These are phyloP conservation scores for Trichosporon sp. DNA, from an alignment of 1,284 basidiomycete genomes.

Conservation along the genomic window DNA sequence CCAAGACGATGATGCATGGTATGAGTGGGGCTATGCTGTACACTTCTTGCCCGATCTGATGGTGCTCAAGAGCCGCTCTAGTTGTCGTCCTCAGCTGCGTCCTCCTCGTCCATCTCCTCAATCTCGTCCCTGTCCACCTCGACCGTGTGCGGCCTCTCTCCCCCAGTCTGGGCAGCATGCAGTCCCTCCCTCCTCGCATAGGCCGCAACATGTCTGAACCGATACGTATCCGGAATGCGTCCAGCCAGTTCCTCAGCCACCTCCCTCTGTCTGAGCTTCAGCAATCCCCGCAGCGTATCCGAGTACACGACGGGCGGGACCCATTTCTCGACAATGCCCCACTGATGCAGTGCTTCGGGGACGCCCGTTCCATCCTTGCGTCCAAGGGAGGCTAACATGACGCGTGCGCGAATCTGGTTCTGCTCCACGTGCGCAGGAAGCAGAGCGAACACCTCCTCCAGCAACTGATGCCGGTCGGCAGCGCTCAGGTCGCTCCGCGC, in stretches of 20 bases:
- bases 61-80: too few species aligned
- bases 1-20: too few species aligned
- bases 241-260: not conserved
- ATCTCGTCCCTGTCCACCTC: not conserved
- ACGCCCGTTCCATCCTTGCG: conserved; percentile 1
- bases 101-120: conserved; percentile 9
- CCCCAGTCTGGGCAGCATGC: not conserved
- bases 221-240: not conserved
- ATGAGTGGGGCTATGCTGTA: too few species aligned
- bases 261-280: not conserved
- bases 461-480: not conserved
- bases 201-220: not conserved
- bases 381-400: not conserved
- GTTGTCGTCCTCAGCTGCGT: not conserved
- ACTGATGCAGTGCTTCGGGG: conserved; percentile 23
- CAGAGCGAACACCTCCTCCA: conserved; percentile 18
- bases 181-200: not conserved
- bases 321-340: not conserved
- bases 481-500: not conserved
- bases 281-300: not conserved
- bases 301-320: not conserved
- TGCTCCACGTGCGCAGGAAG: not conserved
- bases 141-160: not conserved
- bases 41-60: too few species aligned
- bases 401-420: not conserved